Base-by-base conservation (phyloP, 768 basidiomycete species). In the Candolleomyces eurysporus region DNA sequence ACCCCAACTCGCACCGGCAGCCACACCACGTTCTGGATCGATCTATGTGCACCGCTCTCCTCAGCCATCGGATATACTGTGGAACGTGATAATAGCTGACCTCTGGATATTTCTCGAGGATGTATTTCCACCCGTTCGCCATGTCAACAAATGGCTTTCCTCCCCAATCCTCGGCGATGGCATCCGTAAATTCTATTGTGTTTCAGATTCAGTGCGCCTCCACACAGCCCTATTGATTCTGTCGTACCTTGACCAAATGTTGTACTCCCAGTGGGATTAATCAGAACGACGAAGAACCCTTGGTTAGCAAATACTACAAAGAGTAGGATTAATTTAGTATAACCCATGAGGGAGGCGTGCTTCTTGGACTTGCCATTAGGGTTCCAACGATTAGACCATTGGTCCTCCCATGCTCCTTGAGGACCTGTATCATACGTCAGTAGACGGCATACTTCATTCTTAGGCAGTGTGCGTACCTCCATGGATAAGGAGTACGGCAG, bases 221-320 rank as follows among this genome's bases (percentile, higher is more conserved):
- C 5, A 8, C 11, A 36, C 26, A 26, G 26, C 26, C 26, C 26
- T 26, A 26, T 26, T 26, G 26, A 26, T 2, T 26, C 4, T 26
- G 17, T 48, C 64, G 26, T 67, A 87, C 91, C 80, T 82, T 96
- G 94, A 4, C 94, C 95, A 66, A 95, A 97, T 0, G 92, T 89
- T 4, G 96, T 98, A 31, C 90, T 92, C 9, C 96, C 96, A 0
- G 95, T 96, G 2, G 96, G 96, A 71, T 98, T 98, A 67, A 97
- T 88, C 32, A 89, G 81, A 45, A 97, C 81, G 11, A 86, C 84
- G 66, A 96, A 88, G 74, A 98, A 99, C 0, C 96, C 94, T 69
- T 93, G 91, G 67, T 87, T 85, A 11, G 93, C 85, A 66, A 93
- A 96, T 10, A 90, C 87, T 90, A 60, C 6, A 42, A 43, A 16